phyloP scores from a whole-genome alignment of 2,329 filamentous ascomycete species.

The Lachnellula willkommii region DNA sequence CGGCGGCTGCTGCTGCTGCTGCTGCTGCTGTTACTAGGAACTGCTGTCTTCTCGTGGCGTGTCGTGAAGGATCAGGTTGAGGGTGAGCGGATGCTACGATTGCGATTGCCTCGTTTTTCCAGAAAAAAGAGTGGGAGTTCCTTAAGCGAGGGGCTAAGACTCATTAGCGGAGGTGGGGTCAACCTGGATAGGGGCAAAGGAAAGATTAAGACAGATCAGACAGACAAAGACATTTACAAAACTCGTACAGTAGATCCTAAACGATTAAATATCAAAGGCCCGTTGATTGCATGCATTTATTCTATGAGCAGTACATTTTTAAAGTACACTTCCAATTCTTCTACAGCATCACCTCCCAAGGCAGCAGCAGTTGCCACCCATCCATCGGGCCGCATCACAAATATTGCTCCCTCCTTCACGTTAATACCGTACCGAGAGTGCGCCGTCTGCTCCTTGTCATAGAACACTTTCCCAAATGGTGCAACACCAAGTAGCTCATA shows the following conservation, averaged over 20 bases:
- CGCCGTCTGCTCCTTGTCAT: constrained; percentile 49
- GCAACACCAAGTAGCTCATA: constrained; percentile 40
- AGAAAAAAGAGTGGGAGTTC: too few relatives aligned
- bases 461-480: constrained; percentile 48
- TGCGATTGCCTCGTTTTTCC: too few relatives aligned
- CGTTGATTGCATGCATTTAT: neutral
- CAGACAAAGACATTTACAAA: neutral
- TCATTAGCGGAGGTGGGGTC: too few relatives aligned
- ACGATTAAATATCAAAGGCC: neutral
- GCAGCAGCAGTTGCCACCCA: constrained; percentile 42
- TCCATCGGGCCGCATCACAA: constrained; percentile 49
- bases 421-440: constrained; percentile 36
- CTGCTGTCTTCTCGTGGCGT: constrained; percentile 16
- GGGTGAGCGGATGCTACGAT: too few relatives aligned
- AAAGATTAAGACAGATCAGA: too few relatives aligned
- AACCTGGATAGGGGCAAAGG: too few relatives aligned
- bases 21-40: too few relatives aligned
- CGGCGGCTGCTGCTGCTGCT: too few relatives aligned
- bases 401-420: constrained; percentile 37
- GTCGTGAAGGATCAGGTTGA: constrained; percentile 2
- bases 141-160: too few relatives aligned
- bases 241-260: neutral
- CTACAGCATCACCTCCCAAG: constrained; percentile 33
- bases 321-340: constrained; percentile 48
- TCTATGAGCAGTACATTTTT: constrained; percentile 32